Conservation (phyloP, 164 flowering plant genomes). For the Protea cynaroides region DNA sequence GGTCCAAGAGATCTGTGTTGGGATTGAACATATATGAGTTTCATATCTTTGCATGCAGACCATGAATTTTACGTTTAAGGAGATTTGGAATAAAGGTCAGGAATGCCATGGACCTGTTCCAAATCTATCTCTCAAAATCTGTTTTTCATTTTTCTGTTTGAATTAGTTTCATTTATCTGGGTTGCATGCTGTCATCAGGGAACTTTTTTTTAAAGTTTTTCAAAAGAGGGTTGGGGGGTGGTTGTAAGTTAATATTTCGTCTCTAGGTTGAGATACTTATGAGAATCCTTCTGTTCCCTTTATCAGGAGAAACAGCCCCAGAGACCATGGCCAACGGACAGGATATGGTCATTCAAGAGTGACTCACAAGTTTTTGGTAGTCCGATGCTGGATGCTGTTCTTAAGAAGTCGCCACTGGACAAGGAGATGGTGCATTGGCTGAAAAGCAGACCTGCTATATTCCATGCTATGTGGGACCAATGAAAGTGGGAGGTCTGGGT, state of each 20-base stretch:
- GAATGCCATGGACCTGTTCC: too few relatives aligned
- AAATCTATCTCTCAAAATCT: too few relatives aligned
- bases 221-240: background rate
- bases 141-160: too few relatives aligned
- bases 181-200: too few relatives aligned
- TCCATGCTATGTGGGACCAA: constrained; percentile 65
- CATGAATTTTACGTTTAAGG: too few relatives aligned
- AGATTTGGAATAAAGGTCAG: too few relatives aligned
- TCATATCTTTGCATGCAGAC: too few relatives aligned
- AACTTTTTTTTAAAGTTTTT: too few relatives aligned
- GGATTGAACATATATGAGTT: too few relatives aligned
- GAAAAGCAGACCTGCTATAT: constrained; percentile 63
- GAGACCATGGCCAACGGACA: constrained; percentile 85
- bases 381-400: constrained; percentile 80
- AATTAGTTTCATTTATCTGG: too few relatives aligned
- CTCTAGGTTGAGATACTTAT: background rate
- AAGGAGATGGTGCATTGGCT: constrained; percentile 90
- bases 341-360: constrained; percentile 76
- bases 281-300: background rate
- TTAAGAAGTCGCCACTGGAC: constrained; percentile 53
- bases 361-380: constrained; percentile 60
- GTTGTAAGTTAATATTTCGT: background rate
- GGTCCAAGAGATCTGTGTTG: too few relatives aligned
- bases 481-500: constrained; percentile 2
- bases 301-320: constrained; percentile 88